These are phyloP conservation scores for Arthonia radiata DNA, from an alignment of 495 filamentous ascomycete genomes.

Conservation along the genomic window DNA sequence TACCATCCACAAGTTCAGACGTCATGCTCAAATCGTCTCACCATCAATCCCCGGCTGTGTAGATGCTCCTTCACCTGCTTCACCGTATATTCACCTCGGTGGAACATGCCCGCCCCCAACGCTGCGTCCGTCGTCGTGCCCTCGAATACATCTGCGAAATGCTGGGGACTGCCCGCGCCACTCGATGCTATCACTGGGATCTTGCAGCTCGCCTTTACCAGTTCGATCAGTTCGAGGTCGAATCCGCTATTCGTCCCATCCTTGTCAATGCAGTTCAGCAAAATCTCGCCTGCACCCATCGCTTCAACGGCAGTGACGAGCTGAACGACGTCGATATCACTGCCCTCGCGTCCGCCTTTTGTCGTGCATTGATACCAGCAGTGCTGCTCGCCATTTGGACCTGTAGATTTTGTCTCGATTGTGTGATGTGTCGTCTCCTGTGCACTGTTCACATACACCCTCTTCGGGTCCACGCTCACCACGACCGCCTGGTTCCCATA, in stretches of 20 bases:
- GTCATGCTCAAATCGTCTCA: conserved; percentile 44
- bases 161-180: conserved; percentile 68
- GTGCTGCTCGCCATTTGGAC: conserved; percentile 51
- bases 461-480: conserved; percentile 78
- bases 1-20: too few species aligned
- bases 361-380: conserved; percentile 98
- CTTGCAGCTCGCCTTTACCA: conserved; percentile 58
- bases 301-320: conserved; percentile 75
- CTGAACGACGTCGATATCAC: conserved; percentile 75
- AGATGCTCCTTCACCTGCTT: conserved; percentile 78
- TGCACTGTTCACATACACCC: conserved; percentile 55
- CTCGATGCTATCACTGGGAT: conserved; percentile 94
- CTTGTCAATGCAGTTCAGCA: conserved; percentile 93
- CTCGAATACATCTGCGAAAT: conserved; percentile 79
- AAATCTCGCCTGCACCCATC: conserved; percentile 84
- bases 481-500: conserved; percentile 97
- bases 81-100: conserved; percentile 84
- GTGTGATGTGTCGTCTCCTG: conserved; percentile 57
- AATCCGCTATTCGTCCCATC: conserved; percentile 91
- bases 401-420: conserved; percentile 40
- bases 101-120: conserved; percentile 91
- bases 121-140: conserved; percentile 77
- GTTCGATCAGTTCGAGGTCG: conserved; percentile 71
- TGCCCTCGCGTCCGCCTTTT: conserved; percentile 75
- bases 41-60: conserved; percentile 39